Evolutionary conservation across 2,329 filamentous ascomycete species (phyloP), one percentile per base, ranked within the genome.

Genomic region (Thelonectria discophora): DNA sequence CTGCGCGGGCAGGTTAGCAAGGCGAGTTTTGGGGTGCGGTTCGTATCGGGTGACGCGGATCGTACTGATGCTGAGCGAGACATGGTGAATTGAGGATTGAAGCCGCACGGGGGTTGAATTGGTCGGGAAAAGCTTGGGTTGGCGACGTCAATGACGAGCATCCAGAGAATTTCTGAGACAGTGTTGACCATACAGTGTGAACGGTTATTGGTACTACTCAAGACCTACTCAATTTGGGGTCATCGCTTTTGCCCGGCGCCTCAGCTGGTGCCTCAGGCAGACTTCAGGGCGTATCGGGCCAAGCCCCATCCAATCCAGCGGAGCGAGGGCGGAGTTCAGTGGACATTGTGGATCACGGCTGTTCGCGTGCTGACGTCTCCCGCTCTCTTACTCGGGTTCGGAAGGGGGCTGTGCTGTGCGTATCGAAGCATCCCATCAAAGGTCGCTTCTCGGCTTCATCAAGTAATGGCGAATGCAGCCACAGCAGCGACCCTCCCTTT

Each of bases 51-150:
- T 5, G 11, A 3, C 40, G 12, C 30, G 20, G n/a, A 47, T 12
- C 68, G 58, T 67, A 76, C 75, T 46, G 75, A 75, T 66, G 73
- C 57, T 60, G 73, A 69, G 59, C 74, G 74, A 51, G 74, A 76
- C 75, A 78, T 77, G 60, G 60, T 67, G 69, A 65, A 69, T 61
- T 64, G 66, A 55, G 45, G 20, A 39, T 46, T 24, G 43, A 51
- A 43, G 53, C 59, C 39, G 53, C 62, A 55, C 43, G 53, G 20
- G 55, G 12, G 43, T 32, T 15, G 37, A 40, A 50, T 64, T 65
- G 27, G 27, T 2, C 27, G 27, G 27, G 27, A 8, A 30, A 9
- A 8, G 27, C 27, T 30, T 30, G 27, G 27, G 27, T 30, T 60
- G 62, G 64, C 65, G 69, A 72, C 68, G 66, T 72, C 69, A 72